phyloP scores from a whole-genome alignment of 139 green algal species.

The Edaphochlamys debaryana region DNA sequence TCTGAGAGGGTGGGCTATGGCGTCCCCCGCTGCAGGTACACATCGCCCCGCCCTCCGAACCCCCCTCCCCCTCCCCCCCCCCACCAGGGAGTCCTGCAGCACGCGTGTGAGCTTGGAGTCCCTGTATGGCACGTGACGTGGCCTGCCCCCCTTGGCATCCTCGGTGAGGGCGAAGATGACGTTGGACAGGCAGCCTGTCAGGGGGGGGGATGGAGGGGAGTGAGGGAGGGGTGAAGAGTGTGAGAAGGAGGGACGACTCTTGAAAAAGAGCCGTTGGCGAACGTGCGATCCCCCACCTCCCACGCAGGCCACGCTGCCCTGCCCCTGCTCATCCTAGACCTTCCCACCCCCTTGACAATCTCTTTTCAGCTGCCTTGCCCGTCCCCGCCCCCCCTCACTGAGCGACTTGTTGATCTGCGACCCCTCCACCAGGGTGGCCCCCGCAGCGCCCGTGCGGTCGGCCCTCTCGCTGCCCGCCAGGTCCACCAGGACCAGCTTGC shows the following conservation, averaged over 20 bases:
- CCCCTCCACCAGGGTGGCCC: constrained; percentile 73
- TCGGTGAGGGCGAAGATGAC: constrained; percentile 85
- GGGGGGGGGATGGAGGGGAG: background rate
- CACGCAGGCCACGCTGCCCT: too few relatives aligned
- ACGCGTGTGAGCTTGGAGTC: constrained; percentile 80
- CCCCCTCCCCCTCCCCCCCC: background rate
- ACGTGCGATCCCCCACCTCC: too few relatives aligned
- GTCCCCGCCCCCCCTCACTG: constrained; percentile 18
- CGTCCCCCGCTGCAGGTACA: too few relatives aligned
- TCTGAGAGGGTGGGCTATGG: too few relatives aligned
- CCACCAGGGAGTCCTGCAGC: constrained; percentile 82
- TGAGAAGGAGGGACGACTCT: too few relatives aligned
- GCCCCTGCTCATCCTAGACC: too few relatives aligned
- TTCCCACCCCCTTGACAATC: too few relatives aligned
- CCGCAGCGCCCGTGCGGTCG: constrained; percentile 70
- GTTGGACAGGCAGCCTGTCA: constrained; percentile 70
- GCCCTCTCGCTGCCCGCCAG: constrained; percentile 81
- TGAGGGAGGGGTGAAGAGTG: too few relatives aligned
- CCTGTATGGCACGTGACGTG: constrained; percentile 75
- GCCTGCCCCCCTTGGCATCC: constrained; percentile 14
- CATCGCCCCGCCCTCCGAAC: too few relatives aligned
- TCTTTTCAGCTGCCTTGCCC: too few relatives aligned
- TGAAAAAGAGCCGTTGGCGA: too few relatives aligned
- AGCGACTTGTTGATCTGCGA: constrained; percentile 87
- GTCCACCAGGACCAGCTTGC: constrained; percentile 86